A percentile compares a stretch with the other conserved stretches of the same genome.
phyloP scores from a whole-genome alignment of 177 flowering plant genomes.

The Tripterygium wilfordii region DNA sequence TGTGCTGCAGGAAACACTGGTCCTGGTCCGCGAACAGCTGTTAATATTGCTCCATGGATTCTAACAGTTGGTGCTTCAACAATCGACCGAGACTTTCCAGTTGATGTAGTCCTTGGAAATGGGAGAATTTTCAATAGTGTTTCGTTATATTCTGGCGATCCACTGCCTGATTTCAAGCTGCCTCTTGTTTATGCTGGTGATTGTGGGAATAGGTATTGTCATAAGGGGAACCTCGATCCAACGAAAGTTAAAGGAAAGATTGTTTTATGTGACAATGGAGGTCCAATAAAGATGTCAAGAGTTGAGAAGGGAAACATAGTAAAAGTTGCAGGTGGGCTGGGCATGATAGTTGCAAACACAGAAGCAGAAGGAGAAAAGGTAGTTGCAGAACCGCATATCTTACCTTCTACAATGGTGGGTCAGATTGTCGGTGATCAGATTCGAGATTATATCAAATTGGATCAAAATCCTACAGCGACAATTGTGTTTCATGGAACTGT shows the following conservation, averaged over 20 bases:
- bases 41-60: constrained; percentile 80
- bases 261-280: constrained; percentile 88
- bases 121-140: constrained; percentile 48
- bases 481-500: constrained; percentile 71
- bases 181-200: constrained; percentile 57
- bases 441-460: constrained; percentile 31
- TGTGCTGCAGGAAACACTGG: constrained; percentile 82
- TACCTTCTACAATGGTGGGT: constrained; percentile 85
- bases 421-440: constrained; percentile 51
- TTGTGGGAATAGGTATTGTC: constrained; percentile 54
- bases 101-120: constrained; percentile 61
- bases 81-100: constrained; percentile 73
- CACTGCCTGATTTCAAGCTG: constrained; percentile 17
- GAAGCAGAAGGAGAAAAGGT: constrained; percentile 81
- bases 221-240: constrained; percentile 33
- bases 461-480: constrained; percentile 47
- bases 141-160: constrained; percentile 61
- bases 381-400: constrained; percentile 71
- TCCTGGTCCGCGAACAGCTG: constrained; percentile 50
- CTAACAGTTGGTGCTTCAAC: constrained; percentile 80
- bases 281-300: constrained; percentile 73
- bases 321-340: constrained; percentile 72
- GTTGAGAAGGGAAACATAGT: constrained; percentile 82
- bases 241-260: constrained; percentile 64
- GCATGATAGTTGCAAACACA: constrained; percentile 76